phyloP scores from a whole-genome alignment of 2,329 filamentous ascomycete genomes.

The Alternaria sp. region DNA sequence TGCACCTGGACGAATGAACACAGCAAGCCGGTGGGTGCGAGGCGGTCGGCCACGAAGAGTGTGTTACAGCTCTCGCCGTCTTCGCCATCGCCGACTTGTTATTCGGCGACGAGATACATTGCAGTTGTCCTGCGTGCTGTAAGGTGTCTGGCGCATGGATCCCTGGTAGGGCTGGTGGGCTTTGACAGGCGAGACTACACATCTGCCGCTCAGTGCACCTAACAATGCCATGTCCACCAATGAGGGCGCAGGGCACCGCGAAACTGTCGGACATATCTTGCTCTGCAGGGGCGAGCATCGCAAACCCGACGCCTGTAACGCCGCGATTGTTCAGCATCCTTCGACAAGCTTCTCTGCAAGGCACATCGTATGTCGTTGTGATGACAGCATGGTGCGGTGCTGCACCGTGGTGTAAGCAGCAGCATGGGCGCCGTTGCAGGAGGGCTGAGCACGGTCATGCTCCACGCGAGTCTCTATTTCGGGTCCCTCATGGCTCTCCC shows the following conservation, averaged over 20 bases:
- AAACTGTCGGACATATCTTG: constrained; percentile 19
- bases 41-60: constrained; percentile 17
- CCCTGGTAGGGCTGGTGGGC: constrained; percentile 13
- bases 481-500: constrained; percentile 25
- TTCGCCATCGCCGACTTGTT: constrained; percentile 11
- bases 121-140: constrained; percentile 12
- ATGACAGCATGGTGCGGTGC: constrained; percentile 29
- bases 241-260: constrained; percentile 6
- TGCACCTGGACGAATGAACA: constrained; percentile 31
- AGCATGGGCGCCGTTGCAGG: constrained; percentile 33
- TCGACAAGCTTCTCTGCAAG: constrained; percentile 7
- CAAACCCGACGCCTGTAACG: constrained; percentile 2
- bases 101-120: constrained; percentile 15
- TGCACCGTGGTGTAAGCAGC: constrained; percentile 33
- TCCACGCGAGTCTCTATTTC: constrained; percentile 39
- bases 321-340: constrained; percentile 8
- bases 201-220: constrained; percentile 27
- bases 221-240: constrained; percentile 26
- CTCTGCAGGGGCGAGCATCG: constrained; percentile 22
- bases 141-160: constrained; percentile 6
- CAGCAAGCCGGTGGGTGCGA: constrained; percentile 3
- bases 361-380: constrained; percentile 13
- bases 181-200: constrained; percentile 20
- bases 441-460: constrained; percentile 39
- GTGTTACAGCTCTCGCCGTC: constrained; percentile 5